Evolutionary conservation across 768 basidiomycete species (phyloP).

Genomic region (Lyophyllum decastes): DNA sequence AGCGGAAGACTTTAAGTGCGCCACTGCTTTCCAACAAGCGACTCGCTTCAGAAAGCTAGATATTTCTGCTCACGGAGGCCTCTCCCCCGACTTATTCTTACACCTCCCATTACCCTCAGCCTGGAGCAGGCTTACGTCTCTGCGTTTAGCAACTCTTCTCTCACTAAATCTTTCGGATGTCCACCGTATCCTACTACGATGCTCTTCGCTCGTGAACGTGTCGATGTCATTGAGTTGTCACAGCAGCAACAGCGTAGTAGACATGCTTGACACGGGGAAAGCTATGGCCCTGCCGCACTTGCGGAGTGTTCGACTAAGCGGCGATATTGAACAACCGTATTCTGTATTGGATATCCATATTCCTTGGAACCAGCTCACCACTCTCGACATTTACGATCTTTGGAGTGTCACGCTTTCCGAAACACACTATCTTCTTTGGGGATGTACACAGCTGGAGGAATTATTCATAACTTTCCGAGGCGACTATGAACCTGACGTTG

Average conservation of each 20-base stretch:
- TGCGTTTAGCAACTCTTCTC: neutral
- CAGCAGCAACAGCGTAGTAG: neutral
- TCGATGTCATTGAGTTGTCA: neutral
- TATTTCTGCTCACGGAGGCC: neutral
- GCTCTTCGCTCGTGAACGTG: neutral
- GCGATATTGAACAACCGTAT: neutral
- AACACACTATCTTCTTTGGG: neutral
- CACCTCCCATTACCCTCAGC: neutral
- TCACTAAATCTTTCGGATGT: neutral
- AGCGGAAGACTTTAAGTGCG: neutral
- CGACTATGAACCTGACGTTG: no score
- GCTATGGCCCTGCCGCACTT: neutral
- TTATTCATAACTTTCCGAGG: neutral
- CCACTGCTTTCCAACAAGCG: neutral
- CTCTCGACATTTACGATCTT: neutral
- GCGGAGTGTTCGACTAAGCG: neutral
- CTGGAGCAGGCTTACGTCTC: neutral
- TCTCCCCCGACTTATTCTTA: neutral
- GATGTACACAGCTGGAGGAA: neutral
- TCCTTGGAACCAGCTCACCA: neutral
- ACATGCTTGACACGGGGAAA: neutral
- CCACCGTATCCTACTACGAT: neutral
- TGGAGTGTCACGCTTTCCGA: neutral
- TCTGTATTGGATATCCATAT: neutral
- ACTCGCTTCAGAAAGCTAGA: neutral